Conservation (phyloP, 805 yeast species). For the Candida nonsorbophila region DNA sequence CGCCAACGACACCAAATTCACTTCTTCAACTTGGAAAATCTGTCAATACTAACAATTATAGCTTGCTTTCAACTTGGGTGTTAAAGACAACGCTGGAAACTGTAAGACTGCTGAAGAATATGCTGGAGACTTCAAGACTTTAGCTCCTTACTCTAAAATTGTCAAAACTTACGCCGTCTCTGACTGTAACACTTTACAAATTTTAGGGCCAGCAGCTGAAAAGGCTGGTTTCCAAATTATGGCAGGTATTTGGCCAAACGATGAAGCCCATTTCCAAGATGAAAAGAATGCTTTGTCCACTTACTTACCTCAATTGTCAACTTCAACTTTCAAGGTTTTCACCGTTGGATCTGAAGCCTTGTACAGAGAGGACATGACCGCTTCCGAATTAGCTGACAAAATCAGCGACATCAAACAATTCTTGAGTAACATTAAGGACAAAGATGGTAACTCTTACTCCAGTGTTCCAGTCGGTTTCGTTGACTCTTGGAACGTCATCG, state of each 20-base stretch:
- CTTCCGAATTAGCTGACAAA: constrained; percentile 62
- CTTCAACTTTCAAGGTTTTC: constrained; percentile 65
- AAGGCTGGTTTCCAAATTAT: constrained; percentile 68
- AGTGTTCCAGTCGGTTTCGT: constrained; percentile 83
- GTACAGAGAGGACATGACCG: constrained; percentile 83
- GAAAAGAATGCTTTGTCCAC: constrained; percentile 68
- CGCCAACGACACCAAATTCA: background rate
- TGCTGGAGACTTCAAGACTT: constrained; percentile 55
- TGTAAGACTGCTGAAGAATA: constrained; percentile 76
- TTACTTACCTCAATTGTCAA: constrained; percentile 70
- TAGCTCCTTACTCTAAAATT: constrained; percentile 55
- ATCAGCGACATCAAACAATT: constrained; percentile 60
- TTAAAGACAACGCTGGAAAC: constrained; percentile 62
- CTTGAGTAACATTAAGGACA: constrained; percentile 61
- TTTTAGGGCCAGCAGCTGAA: constrained; percentile 83
- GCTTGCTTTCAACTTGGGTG: constrained; percentile 86
- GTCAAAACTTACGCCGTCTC: constrained; percentile 88
- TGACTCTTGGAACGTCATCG: constrained; percentile 92
- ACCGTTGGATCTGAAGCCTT: constrained; percentile 95
- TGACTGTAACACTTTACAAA: constrained; percentile 87
- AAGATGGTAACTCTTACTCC: constrained; percentile 72
- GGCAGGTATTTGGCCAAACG: constrained; percentile 93
- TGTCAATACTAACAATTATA: constrained; percentile 11
- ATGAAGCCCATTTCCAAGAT: constrained; percentile 65
- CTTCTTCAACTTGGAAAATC: background rate